Base-by-base conservation (phyloP, 2,329 filamentous ascomycete genomes). In the Ascochyta fabae region DNA sequence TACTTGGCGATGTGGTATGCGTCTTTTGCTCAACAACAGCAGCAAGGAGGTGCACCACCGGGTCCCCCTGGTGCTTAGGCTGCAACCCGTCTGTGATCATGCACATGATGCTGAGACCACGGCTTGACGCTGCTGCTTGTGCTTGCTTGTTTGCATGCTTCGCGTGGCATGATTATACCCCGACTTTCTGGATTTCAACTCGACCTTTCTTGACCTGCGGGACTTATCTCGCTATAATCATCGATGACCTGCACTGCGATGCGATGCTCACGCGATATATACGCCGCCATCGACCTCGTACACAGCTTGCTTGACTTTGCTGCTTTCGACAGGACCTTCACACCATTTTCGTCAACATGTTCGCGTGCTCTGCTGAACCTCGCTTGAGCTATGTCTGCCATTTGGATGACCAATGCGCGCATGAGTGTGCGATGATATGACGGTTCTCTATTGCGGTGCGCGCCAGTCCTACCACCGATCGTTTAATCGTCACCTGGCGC, bases 1-100 rank as follows among this genome's bases (percentile, higher is more conserved):
- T 95, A 94, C 72, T 77, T 92, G 56, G 86, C 88, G 36, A 81
- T 93, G 66, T 95, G 90, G 90, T 93, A 92, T 78, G 87, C 90
- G 70, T 89, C 89, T 43, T 73, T 85, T 70, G 81, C 82, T 46
- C 79, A 83, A 67, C 82, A 84, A 69, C 79, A 83, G 53, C 66
- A 67, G 56, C 67, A 68, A 56, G 64, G 66, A 48, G 65, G 64
- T 39, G 59, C 61, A 52, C 61, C 59, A 58, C 72, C 72, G 49
- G 70, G 66, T 58, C 72, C 71, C 53, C 72, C 73, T 31, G 72
- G 73, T 61, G 66, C 72, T 43, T 76, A 75, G 60, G 60, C 59
- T 67, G 60, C 56, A 56, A 64, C 56, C 53, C 67, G 60, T 68
- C 66, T 62, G 66, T 74, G 70, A 69, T 70, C 67, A 67, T 72